Evolutionary conservation across 192 early-diverging fungal genomes (phyloP), one percentile per base, ranked within the genome.

Genomic region (Coemansia sp.): DNA sequence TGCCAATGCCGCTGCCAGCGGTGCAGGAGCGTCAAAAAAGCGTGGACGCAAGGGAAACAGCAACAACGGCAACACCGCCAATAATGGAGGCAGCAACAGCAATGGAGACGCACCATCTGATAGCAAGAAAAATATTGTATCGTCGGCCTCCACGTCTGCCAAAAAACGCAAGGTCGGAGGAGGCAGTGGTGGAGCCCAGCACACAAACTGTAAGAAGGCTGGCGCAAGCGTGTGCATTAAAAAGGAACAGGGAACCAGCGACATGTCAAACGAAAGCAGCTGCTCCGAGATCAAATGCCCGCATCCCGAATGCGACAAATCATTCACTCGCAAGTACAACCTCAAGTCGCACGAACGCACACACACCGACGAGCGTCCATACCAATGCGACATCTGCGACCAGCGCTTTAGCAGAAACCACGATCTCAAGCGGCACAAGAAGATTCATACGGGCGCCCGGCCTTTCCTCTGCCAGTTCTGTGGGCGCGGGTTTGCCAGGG

Each of bases 261-360:
- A 56, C 7, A 17, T 38, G 43, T 20, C 20, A 19, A 61, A 41
- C 11, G 69, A 57, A 10, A 45, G 61, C 51, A 63, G 46, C 57
- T 83, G 80, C 69, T 68, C 62, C 6, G 68, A 71, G 67, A 79
- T 79, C 53, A 76, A 74, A 61, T 91, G 88, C 66, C 84, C 83
- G 11, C 88, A 87, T 63, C 91, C 92, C 0, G 86, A 87, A 22
- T 98, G 95, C 76, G 81, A 86, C 72, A 94, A 93, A 72, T 84
- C 85, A 13, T 98, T 98, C 78, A 91, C 91, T 7, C 85, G 95
- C 40, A 86, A 86, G 22, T 98, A 94, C 70, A 98, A 96, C 81
- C 79, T 98, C 17, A 91, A 92, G 69, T 89, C 88, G 32, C 94
- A 98, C 65, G 85, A 89, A 58, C 76, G 87, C 41, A 92, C 90